These are phyloP conservation scores for Avena sativa DNA, from an alignment of 176 grass and related monocot species.

Conservation along the genomic window DNA sequence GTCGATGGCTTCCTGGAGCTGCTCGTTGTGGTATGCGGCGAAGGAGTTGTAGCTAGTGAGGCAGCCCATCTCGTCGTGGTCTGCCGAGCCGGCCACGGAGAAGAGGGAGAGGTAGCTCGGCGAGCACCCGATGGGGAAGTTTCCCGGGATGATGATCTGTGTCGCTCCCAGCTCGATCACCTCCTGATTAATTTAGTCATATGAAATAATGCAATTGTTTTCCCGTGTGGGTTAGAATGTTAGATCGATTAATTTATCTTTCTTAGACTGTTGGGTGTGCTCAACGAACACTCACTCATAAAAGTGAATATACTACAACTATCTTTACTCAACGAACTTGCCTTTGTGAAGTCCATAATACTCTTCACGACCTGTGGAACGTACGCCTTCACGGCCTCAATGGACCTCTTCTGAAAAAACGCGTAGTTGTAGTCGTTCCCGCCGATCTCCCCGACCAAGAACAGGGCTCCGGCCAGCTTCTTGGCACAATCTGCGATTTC, in stretches of 20 bases:
- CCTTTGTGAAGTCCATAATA: constrained; percentile 69
- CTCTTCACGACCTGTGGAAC: constrained; percentile 73
- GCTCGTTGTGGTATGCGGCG: constrained; percentile 69
- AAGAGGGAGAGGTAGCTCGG: constrained; percentile 90
- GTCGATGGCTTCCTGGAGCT: constrained; percentile 58
- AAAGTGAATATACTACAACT: too few species aligned
- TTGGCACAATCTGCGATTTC: constrained; percentile 54
- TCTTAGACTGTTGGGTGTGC: too few species aligned
- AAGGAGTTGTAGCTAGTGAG: constrained; percentile 82
- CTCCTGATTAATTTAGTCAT: constrained; percentile 44
- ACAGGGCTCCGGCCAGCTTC: constrained; percentile 62
- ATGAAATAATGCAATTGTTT: not conserved
- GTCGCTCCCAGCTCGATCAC: constrained; percentile 68
- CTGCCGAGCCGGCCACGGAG: constrained; percentile 22
- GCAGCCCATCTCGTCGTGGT: constrained; percentile 65
- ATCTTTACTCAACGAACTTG: not conserved
- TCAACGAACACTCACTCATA: too few species aligned
- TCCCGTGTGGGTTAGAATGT: too few species aligned
- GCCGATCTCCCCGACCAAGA: constrained; percentile 92
- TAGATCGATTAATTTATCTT: too few species aligned
- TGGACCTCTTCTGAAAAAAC: constrained; percentile 66
- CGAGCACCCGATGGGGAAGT: constrained; percentile 86
- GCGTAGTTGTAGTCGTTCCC: constrained; percentile 98
- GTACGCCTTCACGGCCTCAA: constrained; percentile 59
- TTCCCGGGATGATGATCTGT: constrained; percentile 76